Evolutionary conservation across 2,329 filamentous ascomycete genomes (phyloP), one percentile per base, ranked within the genome.

Genomic region (Phaeosphaeriaceae sp.): DNA sequence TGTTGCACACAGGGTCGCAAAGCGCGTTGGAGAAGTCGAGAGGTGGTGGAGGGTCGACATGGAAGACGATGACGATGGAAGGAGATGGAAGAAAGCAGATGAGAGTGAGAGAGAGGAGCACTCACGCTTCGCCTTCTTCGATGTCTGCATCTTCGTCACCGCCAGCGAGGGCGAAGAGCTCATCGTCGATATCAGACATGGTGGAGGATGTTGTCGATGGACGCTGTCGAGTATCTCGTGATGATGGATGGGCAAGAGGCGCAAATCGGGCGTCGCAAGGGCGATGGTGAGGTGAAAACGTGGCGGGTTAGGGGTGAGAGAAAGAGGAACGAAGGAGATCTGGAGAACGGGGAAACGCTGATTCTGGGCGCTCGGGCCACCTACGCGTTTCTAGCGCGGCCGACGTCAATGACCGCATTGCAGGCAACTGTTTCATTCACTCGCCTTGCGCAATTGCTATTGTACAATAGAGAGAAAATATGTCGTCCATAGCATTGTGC

Each of bases 91-190:
- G 15, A 17, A 36, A 17, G 25, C 33, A 19, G 54, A 22, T 21
- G 33, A 40, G 20, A 45, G 51, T 31, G 51, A 50, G 60, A 53
- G 61, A 65, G 51, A 59, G 46, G 42, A 60, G 62, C 57, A 49
- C 91, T 88, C 85, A 94, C 91, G 89, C 86, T 82, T 96, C 92
- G 65, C 91, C 91, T 75, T 96, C 91, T 69, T 91, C 89, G 55
- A 88, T 87, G 49, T 77, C 75, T 55, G 87, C 87, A 48, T 77
- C 75, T 51, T 77, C 75, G 44, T 87, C 88, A 67, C 91, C 92
- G 71, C 92, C 95, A 54, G 93, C 95, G 65, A 98, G 88, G 73
- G 92, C 93, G 65, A 98, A 89, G 66, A 98, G 89, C 82, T 97
- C 94, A 70, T 94, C 93, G 76, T 98, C 94, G 67, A 97, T 86